A percentile compares a stretch with the other conserved stretches of the same genome.
phyloP scores from a whole-genome alignment of 768 basidiomycete species.

The Suillus paluster region DNA sequence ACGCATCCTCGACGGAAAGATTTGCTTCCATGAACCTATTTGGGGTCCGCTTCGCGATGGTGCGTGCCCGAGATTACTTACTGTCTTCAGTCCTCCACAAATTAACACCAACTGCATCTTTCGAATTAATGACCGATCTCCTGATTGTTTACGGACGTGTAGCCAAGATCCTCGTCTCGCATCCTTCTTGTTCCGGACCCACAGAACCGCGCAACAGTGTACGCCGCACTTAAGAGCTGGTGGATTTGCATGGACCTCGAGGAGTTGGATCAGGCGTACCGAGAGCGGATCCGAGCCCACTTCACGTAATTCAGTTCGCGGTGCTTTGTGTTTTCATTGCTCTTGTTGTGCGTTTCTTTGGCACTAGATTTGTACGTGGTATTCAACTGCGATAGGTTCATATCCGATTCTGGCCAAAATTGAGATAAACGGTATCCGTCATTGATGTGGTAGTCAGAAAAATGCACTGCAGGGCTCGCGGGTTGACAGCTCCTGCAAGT shows the following conservation, averaged over 20 bases:
- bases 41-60: constrained; percentile 68
- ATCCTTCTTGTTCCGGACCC: constrained; percentile 67
- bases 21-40: constrained; percentile 56
- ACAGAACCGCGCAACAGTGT: constrained; percentile 62
- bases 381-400: neutral
- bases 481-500: neutral
- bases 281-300: constrained; percentile 47
- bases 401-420: neutral
- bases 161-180: constrained; percentile 64
- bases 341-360: neutral
- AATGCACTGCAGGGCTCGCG: neutral
- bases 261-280: constrained; percentile 65
- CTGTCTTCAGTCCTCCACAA: neutral
- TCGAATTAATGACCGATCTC: neutral
- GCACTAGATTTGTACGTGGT: constrained; percentile 12
- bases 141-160: constrained; percentile 6
- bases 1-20: constrained; percentile 65
- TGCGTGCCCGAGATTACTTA: constrained; percentile 32
- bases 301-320: neutral
- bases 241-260: constrained; percentile 73
- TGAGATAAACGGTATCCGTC: neutral
- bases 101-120: neutral
- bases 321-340: neutral
- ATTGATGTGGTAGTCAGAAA: neutral
- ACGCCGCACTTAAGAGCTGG: constrained; percentile 57